Evolutionary conservation across 2,329 filamentous ascomycete genomes (phyloP), one percentile per base, ranked within the genome.

Genomic region (Monilinia laxa): DNA sequence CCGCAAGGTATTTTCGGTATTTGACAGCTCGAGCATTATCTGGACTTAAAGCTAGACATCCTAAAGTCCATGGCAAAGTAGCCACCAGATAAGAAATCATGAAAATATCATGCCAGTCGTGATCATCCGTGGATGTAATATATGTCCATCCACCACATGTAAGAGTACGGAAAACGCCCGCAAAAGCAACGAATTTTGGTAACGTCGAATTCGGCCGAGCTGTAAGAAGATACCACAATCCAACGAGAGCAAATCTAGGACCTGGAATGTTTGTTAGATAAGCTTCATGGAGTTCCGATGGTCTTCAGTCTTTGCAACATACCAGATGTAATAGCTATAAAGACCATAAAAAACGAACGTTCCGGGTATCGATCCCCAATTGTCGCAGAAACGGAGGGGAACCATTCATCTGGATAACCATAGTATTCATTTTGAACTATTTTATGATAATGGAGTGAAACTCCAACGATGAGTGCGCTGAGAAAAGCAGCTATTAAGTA

Each of bases 101-200:
- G 78, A 99, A 94, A 70, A 98, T 94, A 76, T 99, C 95, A 78
- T 99, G 95, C 93, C 93, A 98, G 79, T 96, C 88, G 79, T 99
- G 95, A 77, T 98, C 92, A 77, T 99, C 95, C 54, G 95, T 99
- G 69, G 95, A 98, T 35, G 95, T 99, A 69, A 99, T 88, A 79
- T 98, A 99, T 64, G 95, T 97, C 94, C 95, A 99, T 68, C 95
- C 95, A 73, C 94, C 95, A 76, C 95, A 99, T 4, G 93, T 97
- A 67, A 98, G 80, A 12, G 94, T 97, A 73, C 95, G 88, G 75
- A 98, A 89, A 63, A 97, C 72, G 66, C 95, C 95, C 73, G 91
- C 88, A 52, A 85, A 84, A 56, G 90, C 90, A 69, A 98, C 84
- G 70, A 95, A 88, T 76, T 92, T 93, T 23, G 96, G 92, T 20